A percentile compares a stretch with the other conserved stretches of the same genome.
Evolutionary conservation across 2,329 filamentous ascomycete genomes (phyloP).

Genomic region (Apiospora arundinis): DNA sequence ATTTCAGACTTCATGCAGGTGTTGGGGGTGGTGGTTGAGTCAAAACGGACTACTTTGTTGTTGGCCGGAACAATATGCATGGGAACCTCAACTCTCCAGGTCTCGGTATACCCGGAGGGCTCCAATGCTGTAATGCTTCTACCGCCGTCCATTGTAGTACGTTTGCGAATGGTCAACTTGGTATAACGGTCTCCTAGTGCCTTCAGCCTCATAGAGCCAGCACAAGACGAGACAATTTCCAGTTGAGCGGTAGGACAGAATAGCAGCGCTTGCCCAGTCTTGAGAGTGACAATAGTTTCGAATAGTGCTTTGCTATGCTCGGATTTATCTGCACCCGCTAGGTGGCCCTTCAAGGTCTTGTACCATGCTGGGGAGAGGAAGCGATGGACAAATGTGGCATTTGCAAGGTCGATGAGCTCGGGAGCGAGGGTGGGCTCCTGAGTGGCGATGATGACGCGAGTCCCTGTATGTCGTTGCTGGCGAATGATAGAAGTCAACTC

Average conservation of each 20-base stretch:
- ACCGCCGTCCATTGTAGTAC: too few relatives aligned
- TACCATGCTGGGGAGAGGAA: slow-evolving; percentile 34
- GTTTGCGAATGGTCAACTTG: too few relatives aligned
- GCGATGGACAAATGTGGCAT: slow-evolving; percentile 35
- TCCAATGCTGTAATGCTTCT: too few relatives aligned
- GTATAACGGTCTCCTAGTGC: too few relatives aligned
- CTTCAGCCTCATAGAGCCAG: too few relatives aligned
- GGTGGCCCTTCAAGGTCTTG: slow-evolving; percentile 29
- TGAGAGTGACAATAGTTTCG: slow-evolving; percentile 29
- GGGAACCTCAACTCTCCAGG: background rate
- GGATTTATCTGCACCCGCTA: slow-evolving; percentile 28
- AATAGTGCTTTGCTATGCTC: slow-evolving; percentile 28
- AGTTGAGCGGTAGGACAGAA: too few relatives aligned
- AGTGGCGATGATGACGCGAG: slow-evolving; percentile 33
- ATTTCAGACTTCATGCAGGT: background rate
- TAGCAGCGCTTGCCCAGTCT: too few relatives aligned
- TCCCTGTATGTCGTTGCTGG: slow-evolving; percentile 32
- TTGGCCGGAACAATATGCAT: background rate
- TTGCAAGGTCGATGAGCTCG: slow-evolving; percentile 31
- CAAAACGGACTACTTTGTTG: background rate
- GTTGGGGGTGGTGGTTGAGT: background rate
- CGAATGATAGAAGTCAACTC: slow-evolving; percentile 32
- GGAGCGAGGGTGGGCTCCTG: slow-evolving; percentile 33
- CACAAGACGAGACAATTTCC: too few relatives aligned
- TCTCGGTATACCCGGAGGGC: background rate